A percentile compares a stretch with the other conserved stretches of the same genome.
These are phyloP conservation scores for Aspergillus fischeri DNA, from an alignment of 2,329 filamentous ascomycete genomes.

Conservation along the genomic window DNA sequence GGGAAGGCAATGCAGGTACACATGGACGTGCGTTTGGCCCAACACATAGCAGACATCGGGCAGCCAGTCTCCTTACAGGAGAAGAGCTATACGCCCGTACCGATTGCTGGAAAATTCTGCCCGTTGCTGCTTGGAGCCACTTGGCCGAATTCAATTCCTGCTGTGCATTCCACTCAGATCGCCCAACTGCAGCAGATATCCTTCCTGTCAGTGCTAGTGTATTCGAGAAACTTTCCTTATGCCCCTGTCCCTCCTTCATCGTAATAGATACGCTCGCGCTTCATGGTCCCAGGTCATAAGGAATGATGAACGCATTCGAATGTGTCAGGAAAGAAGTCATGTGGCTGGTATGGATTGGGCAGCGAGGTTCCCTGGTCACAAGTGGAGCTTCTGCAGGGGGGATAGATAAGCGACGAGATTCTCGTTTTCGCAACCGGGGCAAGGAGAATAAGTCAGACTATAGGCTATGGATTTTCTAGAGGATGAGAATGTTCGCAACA, in stretches of 20 bases:
- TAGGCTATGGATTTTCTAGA: background rate
- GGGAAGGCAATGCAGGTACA: background rate
- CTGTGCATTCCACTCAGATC: conserved; percentile 6
- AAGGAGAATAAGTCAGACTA: background rate
- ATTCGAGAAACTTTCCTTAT: no score
- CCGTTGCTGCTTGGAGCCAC: conserved; percentile 4
- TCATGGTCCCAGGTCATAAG: background rate
- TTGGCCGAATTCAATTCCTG: conserved; percentile 9
- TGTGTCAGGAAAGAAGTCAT: background rate
- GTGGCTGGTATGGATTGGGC: background rate
- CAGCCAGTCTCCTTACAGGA: conserved; percentile 1
- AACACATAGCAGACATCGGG: background rate
- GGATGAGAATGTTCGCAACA: background rate
- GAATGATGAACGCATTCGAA: background rate
- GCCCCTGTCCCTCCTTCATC: no score
- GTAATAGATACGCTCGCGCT: background rate
- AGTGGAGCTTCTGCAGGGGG: background rate
- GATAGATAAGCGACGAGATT: background rate
- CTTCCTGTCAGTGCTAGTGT: background rate
- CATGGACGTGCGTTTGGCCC: background rate
- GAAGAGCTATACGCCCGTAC: background rate
- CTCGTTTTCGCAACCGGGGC: background rate
- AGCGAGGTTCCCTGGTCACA: background rate
- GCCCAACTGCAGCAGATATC: background rate
- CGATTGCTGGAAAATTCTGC: background rate